These are phyloP conservation scores for Syzygium grande DNA, from an alignment of 345 rosid genomes.

Conservation along the genomic window DNA sequence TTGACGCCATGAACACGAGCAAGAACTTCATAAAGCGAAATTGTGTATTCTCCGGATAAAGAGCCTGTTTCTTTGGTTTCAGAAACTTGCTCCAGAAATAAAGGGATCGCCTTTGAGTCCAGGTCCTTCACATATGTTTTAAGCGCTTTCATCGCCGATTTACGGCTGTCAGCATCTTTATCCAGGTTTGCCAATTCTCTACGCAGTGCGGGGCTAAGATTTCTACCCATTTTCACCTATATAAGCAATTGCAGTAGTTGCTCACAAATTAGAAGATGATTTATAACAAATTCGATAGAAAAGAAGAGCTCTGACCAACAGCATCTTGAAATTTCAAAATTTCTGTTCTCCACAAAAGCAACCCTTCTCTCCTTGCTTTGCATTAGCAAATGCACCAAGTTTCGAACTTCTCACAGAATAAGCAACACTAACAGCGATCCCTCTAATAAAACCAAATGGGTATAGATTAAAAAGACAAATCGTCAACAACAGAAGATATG, in stretches of 20 bases:
- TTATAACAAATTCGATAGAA: not conserved
- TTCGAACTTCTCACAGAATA: not conserved
- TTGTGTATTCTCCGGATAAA: conserved; percentile 74
- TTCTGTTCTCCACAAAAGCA: not conserved
- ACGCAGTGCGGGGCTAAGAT: conserved; percentile 58
- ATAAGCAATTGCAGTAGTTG: not conserved
- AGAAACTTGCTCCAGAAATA: conserved; percentile 82
- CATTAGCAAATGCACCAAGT: not conserved
- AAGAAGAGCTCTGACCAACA: not conserved
- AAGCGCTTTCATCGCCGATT: conserved; percentile 76
- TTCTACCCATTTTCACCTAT: conserved; percentile 10
- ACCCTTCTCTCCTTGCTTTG: not conserved
- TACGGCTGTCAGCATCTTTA: conserved; percentile 68
- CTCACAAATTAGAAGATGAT: not conserved
- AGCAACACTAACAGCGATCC: not conserved
- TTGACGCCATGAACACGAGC: conserved; percentile 92
- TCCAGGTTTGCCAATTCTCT: conserved; percentile 79
- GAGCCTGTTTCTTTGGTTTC: conserved; percentile 85
- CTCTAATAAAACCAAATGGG: not conserved
- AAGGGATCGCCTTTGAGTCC: conserved; percentile 76
- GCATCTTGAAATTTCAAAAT: not conserved
- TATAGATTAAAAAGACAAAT: not conserved
- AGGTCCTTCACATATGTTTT: conserved; percentile 74
- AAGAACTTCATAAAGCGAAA: conserved; percentile 89
- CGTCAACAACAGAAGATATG: not conserved